These are phyloP conservation scores for Arachis stenosperma DNA, from an alignment of 306 rosid genomes.

Conservation along the genomic window DNA sequence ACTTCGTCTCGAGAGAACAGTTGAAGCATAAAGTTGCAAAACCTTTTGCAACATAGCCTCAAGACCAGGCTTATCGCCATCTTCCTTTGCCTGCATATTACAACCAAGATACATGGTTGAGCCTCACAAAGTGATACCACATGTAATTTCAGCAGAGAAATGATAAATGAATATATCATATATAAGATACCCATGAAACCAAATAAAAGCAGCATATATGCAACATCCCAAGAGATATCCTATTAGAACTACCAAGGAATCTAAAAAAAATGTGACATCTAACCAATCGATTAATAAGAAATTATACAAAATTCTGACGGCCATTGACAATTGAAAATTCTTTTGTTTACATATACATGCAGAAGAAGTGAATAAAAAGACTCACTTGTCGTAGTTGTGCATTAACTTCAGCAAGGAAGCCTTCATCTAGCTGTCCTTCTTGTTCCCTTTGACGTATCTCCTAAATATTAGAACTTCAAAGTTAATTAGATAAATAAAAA, in stretches of 20 bases:
- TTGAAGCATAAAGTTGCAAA: conserved; percentile 90
- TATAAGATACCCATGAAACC: conserved; percentile 12
- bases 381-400: conserved; percentile 93
- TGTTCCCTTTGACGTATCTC: conserved; percentile 73
- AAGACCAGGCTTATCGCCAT: conserved; percentile 94
- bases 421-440: conserved; percentile 91
- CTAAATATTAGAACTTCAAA: conserved; percentile 48
- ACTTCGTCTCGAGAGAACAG: conserved; percentile 79
- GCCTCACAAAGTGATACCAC: conserved; percentile 7
- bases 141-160: conserved; percentile 9
- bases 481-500: conserved; percentile 23
- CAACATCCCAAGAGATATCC: conserved; percentile 21
- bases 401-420: conserved; percentile 90
- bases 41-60: conserved; percentile 98
- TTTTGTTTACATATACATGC: conserved; percentile 25
- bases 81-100: conserved; percentile 82
- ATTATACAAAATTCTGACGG: conserved; percentile 12
- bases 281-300: conserved; percentile 2
- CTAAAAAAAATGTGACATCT: conserved; percentile 15
- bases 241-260: conserved; percentile 11
- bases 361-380: conserved; percentile 21
- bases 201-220: conserved; percentile 3
- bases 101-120: conserved; percentile 34
- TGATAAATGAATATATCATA: conserved; percentile 15
- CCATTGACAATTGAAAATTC: conserved; percentile 25